Evolutionary conservation across 257 asterid species (phyloP), one percentile per base, ranked within the genome.

Genomic region (Handroanthus guayacan): DNA sequence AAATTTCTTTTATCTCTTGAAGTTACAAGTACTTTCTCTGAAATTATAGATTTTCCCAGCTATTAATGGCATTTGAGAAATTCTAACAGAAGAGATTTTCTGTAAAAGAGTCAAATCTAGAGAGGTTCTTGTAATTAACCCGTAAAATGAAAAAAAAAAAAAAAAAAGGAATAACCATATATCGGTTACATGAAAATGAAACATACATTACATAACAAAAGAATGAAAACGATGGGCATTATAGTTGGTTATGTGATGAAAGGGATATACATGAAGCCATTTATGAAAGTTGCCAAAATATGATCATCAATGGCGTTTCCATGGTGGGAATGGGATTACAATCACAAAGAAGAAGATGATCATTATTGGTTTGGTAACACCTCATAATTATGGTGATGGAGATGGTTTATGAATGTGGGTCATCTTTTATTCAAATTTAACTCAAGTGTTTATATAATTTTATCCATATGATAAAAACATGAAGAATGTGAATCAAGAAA

Each of bases 191-290:
- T 73, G 77, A 82, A 63, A 50, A 69, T 71, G 80, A 76, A 58
- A 52, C 62, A 74, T n/a, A 25, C 64, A 63, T 76, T 67, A 72
- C 61, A 71, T 54, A 72, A 45, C 78, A 80, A 78, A 72, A 78
- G 43, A 78, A 82, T 79, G 84, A 80, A 75, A 78, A 77, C 71
- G 86, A 85, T 80, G 83, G 78, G 41, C 66, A 75, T 72, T 72
- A 25, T 25, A 77, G 88, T 84, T 84, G 84, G 86, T 85, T 82
- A 74, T 69, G 81, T 14, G 10, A 51, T 61, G 84, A 79, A 85
- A 85, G 77, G 36, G 84, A 80, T 76, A 54, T 50, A 47, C 57
- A 65, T 77, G 77, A 62, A 13, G 48, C 0, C 20, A 3, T 43
- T 14, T 37, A 47, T 56, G 63, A 65, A 25, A 0, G 31, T 0